Percentiles rank a stretch among this genome's conserved stretches.
Evolutionary conservation across 139 green algal genomes (phyloP).

Genomic region (Nannochloris sp.): DNA sequence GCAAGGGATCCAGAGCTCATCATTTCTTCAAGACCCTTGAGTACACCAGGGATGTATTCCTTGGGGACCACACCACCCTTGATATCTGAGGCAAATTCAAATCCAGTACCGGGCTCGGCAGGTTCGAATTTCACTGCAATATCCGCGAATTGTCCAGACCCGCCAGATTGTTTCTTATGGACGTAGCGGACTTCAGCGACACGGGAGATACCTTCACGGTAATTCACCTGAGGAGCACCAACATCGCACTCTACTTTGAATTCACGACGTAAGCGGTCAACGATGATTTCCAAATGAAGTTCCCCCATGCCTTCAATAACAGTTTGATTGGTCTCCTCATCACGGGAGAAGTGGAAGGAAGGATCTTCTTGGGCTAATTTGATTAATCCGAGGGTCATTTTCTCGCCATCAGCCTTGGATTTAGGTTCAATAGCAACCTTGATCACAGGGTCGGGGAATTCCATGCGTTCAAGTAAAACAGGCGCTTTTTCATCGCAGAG

Average conservation of each 20-base stretch:
- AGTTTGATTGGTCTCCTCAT: slow-evolving; percentile 94
- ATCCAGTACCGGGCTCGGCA: slow-evolving; percentile 86
- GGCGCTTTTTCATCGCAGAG: slow-evolving; percentile 87
- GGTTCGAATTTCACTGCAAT: slow-evolving; percentile 94
- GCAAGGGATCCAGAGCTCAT: slow-evolving; percentile 87
- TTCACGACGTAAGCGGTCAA: slow-evolving; percentile 92
- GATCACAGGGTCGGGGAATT: slow-evolving; percentile 99
- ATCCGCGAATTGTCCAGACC: slow-evolving; percentile 94
- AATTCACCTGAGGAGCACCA: slow-evolving; percentile 94
- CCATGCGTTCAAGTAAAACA: slow-evolving; percentile 98
- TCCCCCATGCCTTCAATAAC: slow-evolving; percentile 99
- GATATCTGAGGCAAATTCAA: slow-evolving; percentile 93
- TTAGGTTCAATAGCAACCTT: slow-evolving; percentile 98
- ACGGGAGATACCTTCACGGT: slow-evolving; percentile 91
- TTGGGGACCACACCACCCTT: slow-evolving; percentile 95
- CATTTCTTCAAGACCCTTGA: slow-evolving; percentile 93
- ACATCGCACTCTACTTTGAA: slow-evolving; percentile 96
- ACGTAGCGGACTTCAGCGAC: slow-evolving; percentile 77
- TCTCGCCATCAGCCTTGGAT: slow-evolving; percentile 93
- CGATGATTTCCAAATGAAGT: slow-evolving; percentile 99
- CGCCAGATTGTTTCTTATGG: slow-evolving; percentile 99
- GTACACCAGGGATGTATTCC: slow-evolving; percentile 97
- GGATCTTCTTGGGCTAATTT: slow-evolving; percentile 98
- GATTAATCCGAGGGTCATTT: slow-evolving; percentile 91
- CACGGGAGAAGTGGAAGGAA: slow-evolving; percentile 75